Evolutionary conservation across 129 eudicot species (phyloP), one percentile per base, ranked within the genome.

Genomic region (Lonicera japonica): DNA sequence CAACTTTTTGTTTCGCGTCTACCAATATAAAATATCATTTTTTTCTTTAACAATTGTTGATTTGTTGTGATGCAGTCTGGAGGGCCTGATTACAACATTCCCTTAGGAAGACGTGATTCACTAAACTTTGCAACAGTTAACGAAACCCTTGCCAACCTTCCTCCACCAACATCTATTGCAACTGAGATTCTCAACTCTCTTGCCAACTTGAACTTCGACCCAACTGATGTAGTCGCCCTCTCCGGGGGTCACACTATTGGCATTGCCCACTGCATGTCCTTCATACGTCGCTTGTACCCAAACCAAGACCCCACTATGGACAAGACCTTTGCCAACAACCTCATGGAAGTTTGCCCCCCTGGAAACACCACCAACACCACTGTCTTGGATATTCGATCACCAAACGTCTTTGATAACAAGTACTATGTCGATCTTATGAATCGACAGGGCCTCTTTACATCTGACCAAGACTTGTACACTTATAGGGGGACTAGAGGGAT

Each of bases 191-290:
- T 83, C 59, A 50, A 41, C 9, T 64, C 77, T 18, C 73, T 87
- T 9, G 71, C 76, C 11, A 34, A 66, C 60, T 75, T 72, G 25
- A 66, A 68, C 51, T 71, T 87, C 61, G 65, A 67, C 23, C 68
- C 91, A 47, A 83, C 81, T 2, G 95, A 87, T 8, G 77, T 76
- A 0, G 91, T 87, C 7, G 83, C 91, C 8, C 86, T 87, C 45
- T 83, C 86, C 15, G 95, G 88, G 0, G 91, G 77, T 56, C 95
- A 83, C 80, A 80, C 95, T 38, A 75, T 87, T 21, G 95, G 95
- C 5, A 19, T 69, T 14, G 41, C 81, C 57, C 79, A 73, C n/a
- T 87, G 91, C 77, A 21, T 56, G 13, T 72, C 91, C 65, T 77
- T 87, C 80, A 57, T 72, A 12, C 0, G 3, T 0, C 66, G 91